Evolutionary conservation across 257 asterid species (phyloP).

Genomic region (Solanum dulcamara): DNA sequence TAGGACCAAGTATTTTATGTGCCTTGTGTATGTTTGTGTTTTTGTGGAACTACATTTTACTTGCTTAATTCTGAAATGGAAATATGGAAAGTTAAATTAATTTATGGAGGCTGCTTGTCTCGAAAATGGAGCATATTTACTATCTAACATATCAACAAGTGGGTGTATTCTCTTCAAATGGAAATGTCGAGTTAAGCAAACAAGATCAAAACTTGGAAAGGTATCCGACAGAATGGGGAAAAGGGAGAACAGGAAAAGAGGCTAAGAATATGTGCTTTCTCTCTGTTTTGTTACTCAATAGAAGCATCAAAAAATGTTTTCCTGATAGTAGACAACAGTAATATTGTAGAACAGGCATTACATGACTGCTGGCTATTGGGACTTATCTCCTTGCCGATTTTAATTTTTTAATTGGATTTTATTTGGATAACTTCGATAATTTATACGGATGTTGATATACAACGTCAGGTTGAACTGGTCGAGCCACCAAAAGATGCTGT

Average conservation of each 20-base stretch:
- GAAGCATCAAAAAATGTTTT: background rate
- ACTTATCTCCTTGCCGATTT: background rate
- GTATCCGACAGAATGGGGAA: background rate
- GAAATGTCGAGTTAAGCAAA: background rate
- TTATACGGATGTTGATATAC: background rate
- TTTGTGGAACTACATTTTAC: background rate
- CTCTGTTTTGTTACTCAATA: background rate
- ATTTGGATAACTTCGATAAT: background rate
- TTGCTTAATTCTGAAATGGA: background rate
- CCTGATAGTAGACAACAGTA: background rate
- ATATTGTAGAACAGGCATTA: background rate
- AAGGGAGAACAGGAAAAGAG: background rate
- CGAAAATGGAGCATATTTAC: background rate
- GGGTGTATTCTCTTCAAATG: background rate
- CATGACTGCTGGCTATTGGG: background rate
- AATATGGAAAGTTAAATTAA: background rate
- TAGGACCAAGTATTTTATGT: background rate
- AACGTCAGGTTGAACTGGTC: constrained; percentile 73
- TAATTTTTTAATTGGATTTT: background rate
- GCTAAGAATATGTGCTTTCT: background rate
- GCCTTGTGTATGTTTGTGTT: background rate
- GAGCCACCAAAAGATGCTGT: constrained; percentile 74
- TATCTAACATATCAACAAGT: background rate
- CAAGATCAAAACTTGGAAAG: background rate
- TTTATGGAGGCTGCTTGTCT: background rate